These are phyloP conservation scores for Spathaspora girioi DNA, from an alignment of 805 yeast species.

Conservation along the genomic window DNA sequence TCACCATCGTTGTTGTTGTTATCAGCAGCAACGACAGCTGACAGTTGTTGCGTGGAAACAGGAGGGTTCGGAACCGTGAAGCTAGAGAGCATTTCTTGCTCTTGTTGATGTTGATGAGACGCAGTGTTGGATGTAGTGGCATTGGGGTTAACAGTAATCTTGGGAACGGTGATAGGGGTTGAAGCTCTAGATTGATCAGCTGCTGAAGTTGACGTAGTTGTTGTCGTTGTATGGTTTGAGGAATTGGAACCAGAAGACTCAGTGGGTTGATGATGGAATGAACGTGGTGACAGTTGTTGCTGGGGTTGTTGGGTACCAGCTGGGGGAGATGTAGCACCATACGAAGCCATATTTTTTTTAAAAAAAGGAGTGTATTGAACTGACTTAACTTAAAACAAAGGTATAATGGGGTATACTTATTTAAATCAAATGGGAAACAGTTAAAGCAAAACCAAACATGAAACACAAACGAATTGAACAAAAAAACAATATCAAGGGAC, in stretches of 20 bases:
- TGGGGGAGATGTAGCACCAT: not conserved
- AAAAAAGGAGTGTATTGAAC: not conserved
- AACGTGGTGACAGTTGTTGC: not conserved
- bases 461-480: not conserved
- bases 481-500: not conserved
- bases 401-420: not conserved
- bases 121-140: conserved; percentile 28
- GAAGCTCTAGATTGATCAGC: not conserved
- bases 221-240: not conserved
- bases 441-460: not conserved
- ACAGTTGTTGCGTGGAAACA: conserved; percentile 33
- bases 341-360: not conserved
- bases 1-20: conserved; percentile 18
- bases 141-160: conserved; percentile 8
- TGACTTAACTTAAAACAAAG: not conserved
- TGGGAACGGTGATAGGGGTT: not conserved
- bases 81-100: conserved; percentile 36
- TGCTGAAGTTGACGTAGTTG: conserved; percentile 2
- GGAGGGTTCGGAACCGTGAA: conserved; percentile 43
- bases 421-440: not conserved
- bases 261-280: not conserved
- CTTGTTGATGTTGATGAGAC: conserved; percentile 41
- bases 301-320: not conserved
- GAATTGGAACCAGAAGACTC: not conserved
- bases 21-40: conserved; percentile 19